Evolutionary conservation across 1,139 yeast species (phyloP).

Genomic region (Martiniozyma asiatica): DNA sequence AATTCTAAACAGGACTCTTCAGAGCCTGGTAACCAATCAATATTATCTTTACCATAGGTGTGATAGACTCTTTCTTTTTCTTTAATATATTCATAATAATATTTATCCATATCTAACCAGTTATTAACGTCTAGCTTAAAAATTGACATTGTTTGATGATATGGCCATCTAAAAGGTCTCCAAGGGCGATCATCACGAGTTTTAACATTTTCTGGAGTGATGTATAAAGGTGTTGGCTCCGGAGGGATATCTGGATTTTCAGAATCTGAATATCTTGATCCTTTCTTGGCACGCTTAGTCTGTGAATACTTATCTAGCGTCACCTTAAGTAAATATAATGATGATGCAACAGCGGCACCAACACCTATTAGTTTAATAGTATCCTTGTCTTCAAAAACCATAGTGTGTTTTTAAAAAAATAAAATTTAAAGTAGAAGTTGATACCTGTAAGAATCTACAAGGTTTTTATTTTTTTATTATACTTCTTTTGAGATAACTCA

Average conservation of each 20-base stretch:
- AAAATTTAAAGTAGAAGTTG: neutral
- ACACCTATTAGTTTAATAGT: conserved; percentile 13
- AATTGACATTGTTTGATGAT: conserved; percentile 70
- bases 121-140: conserved; percentile 58
- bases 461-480: too few relatives aligned
- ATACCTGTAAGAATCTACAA: too few relatives aligned
- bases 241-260: conserved; percentile 31
- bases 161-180: conserved; percentile 75
- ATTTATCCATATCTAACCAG: conserved; percentile 74
- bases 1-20: conserved; percentile 51
- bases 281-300: conserved; percentile 5
- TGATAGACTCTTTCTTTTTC: conserved; percentile 50
- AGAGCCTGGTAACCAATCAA: conserved; percentile 61
- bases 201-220: conserved; percentile 56
- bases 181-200: conserved; percentile 66
- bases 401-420: too few relatives aligned
- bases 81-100: conserved; percentile 51
- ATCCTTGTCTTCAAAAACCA: too few relatives aligned
- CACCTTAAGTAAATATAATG: conserved; percentile 5
- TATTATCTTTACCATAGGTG: conserved; percentile 47
- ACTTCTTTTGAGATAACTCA: too few relatives aligned
- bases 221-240: conserved; percentile 45
- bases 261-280: conserved; percentile 18
- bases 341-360: conserved; percentile 13
- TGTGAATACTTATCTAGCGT: conserved; percentile 6